phyloP scores from a whole-genome alignment of 2,329 filamentous ascomycete species.

The Alternaria arbusti region DNA sequence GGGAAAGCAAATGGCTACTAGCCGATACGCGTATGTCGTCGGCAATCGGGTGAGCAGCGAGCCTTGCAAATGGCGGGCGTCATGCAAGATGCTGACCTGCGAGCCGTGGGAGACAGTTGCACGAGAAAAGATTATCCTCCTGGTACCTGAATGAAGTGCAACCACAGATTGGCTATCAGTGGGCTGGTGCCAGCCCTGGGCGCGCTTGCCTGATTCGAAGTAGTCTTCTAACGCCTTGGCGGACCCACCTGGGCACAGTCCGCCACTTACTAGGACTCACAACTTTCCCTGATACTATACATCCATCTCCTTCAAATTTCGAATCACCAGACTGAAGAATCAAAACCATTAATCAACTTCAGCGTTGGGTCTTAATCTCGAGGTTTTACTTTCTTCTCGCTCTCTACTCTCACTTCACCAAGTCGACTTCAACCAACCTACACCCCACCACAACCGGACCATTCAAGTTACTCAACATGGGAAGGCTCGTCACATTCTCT shows the following conservation, averaged over 20 bases:
- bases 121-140: background rate
- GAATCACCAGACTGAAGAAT: background rate
- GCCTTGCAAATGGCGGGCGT: background rate
- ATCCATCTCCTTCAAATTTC: background rate
- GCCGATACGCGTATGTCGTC: background rate
- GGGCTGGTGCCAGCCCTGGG: background rate
- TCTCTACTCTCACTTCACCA: background rate
- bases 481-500: slow-evolving; percentile 33
- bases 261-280: background rate
- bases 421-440: background rate
- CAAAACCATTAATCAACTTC: background rate
- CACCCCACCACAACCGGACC: background rate
- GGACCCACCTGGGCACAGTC: background rate
- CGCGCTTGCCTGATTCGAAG: background rate
- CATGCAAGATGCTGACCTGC: background rate
- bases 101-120: background rate
- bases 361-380: background rate
- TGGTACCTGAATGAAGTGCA: background rate
- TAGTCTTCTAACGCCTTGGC: background rate
- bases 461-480: slow-evolving; percentile 9
- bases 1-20: background rate
- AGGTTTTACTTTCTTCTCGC: background rate
- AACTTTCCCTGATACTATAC: background rate
- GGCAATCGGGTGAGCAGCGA: background rate
- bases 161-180: background rate